A percentile compares a stretch with the other conserved stretches of the same genome.
Evolutionary conservation across 768 basidiomycete species (phyloP).

Genomic region (Lactarius psammicola): DNA sequence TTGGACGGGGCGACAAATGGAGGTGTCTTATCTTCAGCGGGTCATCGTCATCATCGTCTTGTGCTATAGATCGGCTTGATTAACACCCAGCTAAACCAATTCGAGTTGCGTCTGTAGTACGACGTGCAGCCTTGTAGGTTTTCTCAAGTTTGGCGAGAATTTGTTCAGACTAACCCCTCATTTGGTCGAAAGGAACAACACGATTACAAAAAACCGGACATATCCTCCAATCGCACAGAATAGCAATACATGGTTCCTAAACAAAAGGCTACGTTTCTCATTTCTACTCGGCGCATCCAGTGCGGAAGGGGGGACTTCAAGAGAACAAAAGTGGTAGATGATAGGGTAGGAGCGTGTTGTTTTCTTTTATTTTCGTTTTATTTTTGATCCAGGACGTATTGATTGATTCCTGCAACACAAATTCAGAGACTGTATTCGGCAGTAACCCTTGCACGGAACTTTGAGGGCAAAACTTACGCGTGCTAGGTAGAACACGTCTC

Average conservation of each 20-base stretch:
- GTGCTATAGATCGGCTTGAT: too few species aligned
- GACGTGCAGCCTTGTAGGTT: slow-evolving; percentile 58
- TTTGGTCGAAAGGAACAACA: neutral
- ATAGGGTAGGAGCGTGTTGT: neutral
- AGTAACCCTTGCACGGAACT: neutral
- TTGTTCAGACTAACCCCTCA: slow-evolving; percentile 36
- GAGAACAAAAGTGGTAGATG: neutral
- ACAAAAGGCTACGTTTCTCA: neutral
- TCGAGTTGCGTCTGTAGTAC: slow-evolving; percentile 47
- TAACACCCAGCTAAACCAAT: neutral
- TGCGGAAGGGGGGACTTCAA: neutral
- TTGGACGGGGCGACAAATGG: too few species aligned
- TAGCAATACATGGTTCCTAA: neutral
- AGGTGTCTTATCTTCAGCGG: too few species aligned
- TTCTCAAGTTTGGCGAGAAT: slow-evolving; percentile 69
- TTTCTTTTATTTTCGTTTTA: too few species aligned
- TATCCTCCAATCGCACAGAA: neutral
- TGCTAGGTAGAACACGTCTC: neutral
- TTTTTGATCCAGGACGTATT: too few species aligned
- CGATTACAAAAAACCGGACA: neutral
- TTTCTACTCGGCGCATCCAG: neutral
- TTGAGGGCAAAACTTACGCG: neutral
- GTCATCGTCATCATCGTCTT: too few species aligned
- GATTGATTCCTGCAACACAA: neutral
- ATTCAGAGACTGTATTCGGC: neutral